Evolutionary conservation across 2,329 filamentous ascomycete species (phyloP).

Genomic region (Hirsutella thompsonii): DNA sequence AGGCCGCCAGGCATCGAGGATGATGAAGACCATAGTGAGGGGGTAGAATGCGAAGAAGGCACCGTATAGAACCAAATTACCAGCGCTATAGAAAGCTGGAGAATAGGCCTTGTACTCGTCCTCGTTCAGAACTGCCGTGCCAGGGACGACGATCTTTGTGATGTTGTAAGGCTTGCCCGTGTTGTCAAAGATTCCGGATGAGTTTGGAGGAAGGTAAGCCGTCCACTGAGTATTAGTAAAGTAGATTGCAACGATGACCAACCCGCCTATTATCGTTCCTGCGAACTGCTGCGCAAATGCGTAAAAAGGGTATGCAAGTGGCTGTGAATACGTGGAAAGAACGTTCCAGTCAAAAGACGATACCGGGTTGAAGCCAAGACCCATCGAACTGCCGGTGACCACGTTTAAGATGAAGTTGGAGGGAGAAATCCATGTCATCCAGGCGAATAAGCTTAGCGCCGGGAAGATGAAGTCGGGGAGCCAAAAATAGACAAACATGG

Average conservation of each 20-base stretch:
- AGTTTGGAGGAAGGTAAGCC: conserved; percentile 35
- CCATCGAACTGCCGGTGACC: conserved; percentile 26
- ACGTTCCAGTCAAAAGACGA: conserved; percentile 37
- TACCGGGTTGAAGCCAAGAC: conserved; percentile 31
- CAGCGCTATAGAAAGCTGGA: conserved; percentile 19
- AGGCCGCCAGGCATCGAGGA: conserved; percentile 19
- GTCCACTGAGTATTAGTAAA: conserved; percentile 30
- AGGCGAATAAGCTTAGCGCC: conserved; percentile 30
- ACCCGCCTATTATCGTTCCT: conserved; percentile 19
- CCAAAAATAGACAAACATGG: conserved; percentile 30
- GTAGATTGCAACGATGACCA: conserved; percentile 29
- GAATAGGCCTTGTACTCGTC: conserved; percentile 22
- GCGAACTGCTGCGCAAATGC: conserved; percentile 21
- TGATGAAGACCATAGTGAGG: conserved; percentile 21
- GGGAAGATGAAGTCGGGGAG: conserved; percentile 32
- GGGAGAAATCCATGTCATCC: conserved; percentile 38
- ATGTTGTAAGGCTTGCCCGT: conserved; percentile 27
- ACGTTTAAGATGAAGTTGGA: conserved; percentile 26
- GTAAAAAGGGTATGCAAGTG: conserved; percentile 26
- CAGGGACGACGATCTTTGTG: conserved; percentile 26
- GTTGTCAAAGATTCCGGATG: conserved; percentile 30
- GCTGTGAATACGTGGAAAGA: conserved; percentile 8
- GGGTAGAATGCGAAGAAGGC: conserved; percentile 19
- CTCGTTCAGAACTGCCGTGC: conserved; percentile 16
- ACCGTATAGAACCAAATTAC: conserved; percentile 17